These are phyloP conservation scores for Cutaneotrichosporon dermatis DNA, from an alignment of 1,284 basidiomycete species.

Conservation along the genomic window DNA sequence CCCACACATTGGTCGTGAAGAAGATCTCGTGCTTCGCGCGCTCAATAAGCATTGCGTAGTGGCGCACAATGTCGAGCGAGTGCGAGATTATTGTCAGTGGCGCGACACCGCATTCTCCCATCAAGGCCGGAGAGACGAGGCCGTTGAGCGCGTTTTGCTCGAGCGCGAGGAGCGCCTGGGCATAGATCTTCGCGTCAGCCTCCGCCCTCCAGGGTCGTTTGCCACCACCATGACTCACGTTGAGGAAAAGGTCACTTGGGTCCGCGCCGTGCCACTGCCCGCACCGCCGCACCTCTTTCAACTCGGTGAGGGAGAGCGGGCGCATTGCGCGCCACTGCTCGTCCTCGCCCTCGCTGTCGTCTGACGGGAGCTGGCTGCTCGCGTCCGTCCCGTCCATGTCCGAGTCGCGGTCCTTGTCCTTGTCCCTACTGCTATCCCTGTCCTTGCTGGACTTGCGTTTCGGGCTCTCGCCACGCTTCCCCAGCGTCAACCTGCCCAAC, in stretches of 20 bases:
- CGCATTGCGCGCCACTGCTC: conserved; percentile 8
- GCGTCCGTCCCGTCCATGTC: neutral
- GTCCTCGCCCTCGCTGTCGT: conserved; percentile 16
- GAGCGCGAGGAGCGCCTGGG: conserved; percentile 26
- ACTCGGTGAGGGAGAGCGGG: conserved; percentile 14
- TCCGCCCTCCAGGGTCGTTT: too few species aligned
- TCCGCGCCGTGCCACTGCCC: conserved; percentile 25
- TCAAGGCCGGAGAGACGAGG: conserved; percentile 29
- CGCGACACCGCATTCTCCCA: conserved; percentile 26
- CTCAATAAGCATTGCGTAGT: conserved; percentile 33
- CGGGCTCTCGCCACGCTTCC: neutral
- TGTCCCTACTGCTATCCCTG: neutral
- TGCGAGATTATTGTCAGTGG: conserved; percentile 34
- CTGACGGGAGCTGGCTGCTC: neutral
- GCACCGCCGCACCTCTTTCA: conserved; percentile 23
- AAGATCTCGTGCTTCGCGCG: conserved; percentile 33
- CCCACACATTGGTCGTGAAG: conserved; percentile 41
- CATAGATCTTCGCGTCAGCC: too few species aligned
- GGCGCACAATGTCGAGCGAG: conserved; percentile 35
- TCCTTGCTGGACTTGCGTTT: neutral
- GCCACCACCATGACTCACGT: neutral
- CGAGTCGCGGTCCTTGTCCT: conserved; percentile 5
- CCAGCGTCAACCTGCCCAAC: neutral
- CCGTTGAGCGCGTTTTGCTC: conserved; percentile 28
- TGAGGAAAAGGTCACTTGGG: conserved; percentile 26